Base-by-base conservation (phyloP, 2,329 filamentous ascomycete genomes). In the Calonectria ilicicola region DNA sequence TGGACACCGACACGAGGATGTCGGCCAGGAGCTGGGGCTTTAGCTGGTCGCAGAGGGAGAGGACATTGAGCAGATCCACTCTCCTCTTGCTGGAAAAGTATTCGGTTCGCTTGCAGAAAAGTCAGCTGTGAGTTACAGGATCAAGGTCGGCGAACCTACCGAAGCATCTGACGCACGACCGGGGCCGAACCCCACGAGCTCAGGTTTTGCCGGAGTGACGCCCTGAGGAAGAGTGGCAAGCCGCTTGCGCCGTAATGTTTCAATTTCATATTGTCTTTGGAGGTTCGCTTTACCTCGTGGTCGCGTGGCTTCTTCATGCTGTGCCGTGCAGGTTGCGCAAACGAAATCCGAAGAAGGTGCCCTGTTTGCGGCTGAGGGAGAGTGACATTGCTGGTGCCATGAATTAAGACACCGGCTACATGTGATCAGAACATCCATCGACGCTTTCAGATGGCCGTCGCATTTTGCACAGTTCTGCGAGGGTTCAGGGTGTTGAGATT, bases 1-100 rank as follows among this genome's bases (percentile, higher is more conserved):
- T 85, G 9, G 86, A 84, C n/a, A 86, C 81, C 3, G 84, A 85
- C 10, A 85, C 83, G 29, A 86, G 80, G 5, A 87, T 72, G 62
- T 87, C 84, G 17, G 82, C 81, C 2, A 87, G 80, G 14, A 87
- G 83, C 40, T 85, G 83, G 2, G 85, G 84, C 27, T 83, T 80
- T 17, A 86, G 76, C 69, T 84, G 84, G 62, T 87, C 84, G 70
- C 84, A 85, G 44, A 87, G 82, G 3, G 83, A 82, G 2, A 87
- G 73, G 12, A 87, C 76, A 38, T 85, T 84, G 27, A 87, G 78
- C 0, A 86, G 77, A 65, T 87, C 85, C 5, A 79, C 83, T 60
- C 79, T 84, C 60, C 80, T 80, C 70, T 85, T 82, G 9, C 74
- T 72, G 23, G 78, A 80, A 70, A 87, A 87, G 70, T 87, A 87